Conservation (phyloP, 192 early-diverging fungal genomes). For the Entophlyctis luteolus region DNA sequence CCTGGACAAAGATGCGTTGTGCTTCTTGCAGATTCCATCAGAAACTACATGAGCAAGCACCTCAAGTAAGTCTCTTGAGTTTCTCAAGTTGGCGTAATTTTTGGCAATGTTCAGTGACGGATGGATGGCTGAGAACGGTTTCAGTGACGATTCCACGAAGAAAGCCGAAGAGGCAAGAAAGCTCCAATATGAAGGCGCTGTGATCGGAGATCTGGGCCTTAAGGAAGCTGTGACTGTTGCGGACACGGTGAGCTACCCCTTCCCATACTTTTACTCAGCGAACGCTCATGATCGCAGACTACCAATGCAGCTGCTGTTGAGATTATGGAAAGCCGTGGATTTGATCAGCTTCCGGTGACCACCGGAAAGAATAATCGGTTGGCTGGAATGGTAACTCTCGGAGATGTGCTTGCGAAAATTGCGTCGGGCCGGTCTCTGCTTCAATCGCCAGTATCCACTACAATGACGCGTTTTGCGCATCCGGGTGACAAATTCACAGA, state of each 20-base stretch:
- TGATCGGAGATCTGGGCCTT: constrained; percentile 74
- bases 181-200: constrained; percentile 75
- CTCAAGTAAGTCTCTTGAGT: constrained; percentile 56
- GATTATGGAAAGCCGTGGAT: constrained; percentile 82
- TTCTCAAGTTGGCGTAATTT: background rate
- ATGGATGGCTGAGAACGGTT: constrained; percentile 91
- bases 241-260: constrained; percentile 40
- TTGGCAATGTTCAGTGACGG: constrained; percentile 58
- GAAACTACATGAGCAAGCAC: constrained; percentile 99
- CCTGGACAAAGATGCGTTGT: constrained; percentile 89
- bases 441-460: constrained; percentile 43
- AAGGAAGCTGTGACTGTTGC: constrained; percentile 83
- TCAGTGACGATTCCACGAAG: constrained; percentile 72
- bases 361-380: constrained; percentile 48
- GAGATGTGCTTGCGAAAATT: constrained; percentile 77
- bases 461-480: constrained; percentile 78
- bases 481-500: constrained; percentile 74
- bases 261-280: background rate
- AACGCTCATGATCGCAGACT: constrained; percentile 31
- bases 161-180: constrained; percentile 62
- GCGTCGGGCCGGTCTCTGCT: constrained; percentile 64
- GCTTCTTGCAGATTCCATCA: constrained; percentile 92
- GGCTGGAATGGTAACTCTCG: constrained; percentile 84
- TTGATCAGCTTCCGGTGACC: constrained; percentile 94
- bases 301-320: constrained; percentile 75